Percentiles rank a stretch among this genome's conserved stretches.
Conservation (phyloP, 768 basidiomycete genomes). For the Mycena latifolia region DNA sequence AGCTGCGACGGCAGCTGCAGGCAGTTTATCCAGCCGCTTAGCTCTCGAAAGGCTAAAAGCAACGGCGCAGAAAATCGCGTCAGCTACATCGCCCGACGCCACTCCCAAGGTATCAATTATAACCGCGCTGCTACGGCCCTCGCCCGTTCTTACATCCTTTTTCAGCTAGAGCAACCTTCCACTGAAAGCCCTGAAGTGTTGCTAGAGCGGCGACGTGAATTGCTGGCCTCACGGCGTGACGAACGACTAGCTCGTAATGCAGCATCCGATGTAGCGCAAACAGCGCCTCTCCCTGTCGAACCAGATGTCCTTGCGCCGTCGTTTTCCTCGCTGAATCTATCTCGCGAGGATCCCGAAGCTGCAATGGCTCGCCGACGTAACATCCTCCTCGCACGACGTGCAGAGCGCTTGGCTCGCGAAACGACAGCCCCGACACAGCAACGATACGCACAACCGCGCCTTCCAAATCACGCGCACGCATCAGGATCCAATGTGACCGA, state of each 20-base stretch:
- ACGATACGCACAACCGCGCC: not conserved
- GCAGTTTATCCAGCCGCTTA: conserved; percentile 18
- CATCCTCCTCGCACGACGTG: conserved; percentile 10
- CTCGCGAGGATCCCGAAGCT: conserved; percentile 5
- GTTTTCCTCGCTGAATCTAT: not conserved
- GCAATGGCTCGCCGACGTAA: conserved; percentile 10
- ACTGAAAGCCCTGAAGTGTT: not conserved
- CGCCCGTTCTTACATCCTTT: not conserved
- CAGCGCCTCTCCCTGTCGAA: not conserved
- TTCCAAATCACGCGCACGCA: not conserved
- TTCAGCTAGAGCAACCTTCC: too few species aligned
- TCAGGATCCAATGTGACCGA: too few species aligned
- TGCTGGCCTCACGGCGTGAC: conserved; percentile 23
- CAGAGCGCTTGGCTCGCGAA: conserved; percentile 24
- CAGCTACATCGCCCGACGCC: not conserved
- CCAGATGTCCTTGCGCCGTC: not conserved
- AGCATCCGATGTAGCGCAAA: not conserved
- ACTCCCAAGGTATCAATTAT: not conserved
- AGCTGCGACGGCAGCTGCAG: conserved; percentile 9
- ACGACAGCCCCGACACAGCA: not conserved
- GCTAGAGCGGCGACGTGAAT: not conserved
- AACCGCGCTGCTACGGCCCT: not conserved
- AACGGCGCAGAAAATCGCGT: not conserved
- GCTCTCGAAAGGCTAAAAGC: not conserved
- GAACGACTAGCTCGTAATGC: conserved; percentile 24